Percentiles rank a stretch among this genome's conserved stretches.
Evolutionary conservation across 805 yeast species (phyloP).

Genomic region (Tetrapisispora namnaoensis): DNA sequence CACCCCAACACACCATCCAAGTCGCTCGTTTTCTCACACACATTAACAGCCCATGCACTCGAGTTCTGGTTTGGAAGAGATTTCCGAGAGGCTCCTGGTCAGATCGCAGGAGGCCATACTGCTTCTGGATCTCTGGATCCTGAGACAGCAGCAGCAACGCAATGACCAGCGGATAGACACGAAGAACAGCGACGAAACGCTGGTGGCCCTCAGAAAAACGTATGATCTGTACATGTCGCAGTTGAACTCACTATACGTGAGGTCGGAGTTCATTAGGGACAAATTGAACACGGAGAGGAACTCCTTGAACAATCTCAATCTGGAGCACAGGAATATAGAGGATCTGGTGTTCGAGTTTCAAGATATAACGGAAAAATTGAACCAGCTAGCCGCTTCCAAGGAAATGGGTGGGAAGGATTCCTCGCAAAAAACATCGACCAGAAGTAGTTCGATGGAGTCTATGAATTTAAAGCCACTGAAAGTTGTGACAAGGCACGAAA

Average conservation of each 20-base stretch:
- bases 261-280: slow-evolving; percentile 18
- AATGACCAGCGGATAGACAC: neutral
- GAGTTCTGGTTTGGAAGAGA: slow-evolving; percentile 9
- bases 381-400: slow-evolving; percentile 14
- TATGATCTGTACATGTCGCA: slow-evolving; percentile 21
- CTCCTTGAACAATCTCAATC: neutral
- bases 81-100: slow-evolving; percentile 18
- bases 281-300: slow-evolving; percentile 7
- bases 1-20: too few species aligned
- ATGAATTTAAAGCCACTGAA: slow-evolving; percentile 22
- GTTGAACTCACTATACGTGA: slow-evolving; percentile 19
- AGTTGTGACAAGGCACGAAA: slow-evolving; percentile 14
- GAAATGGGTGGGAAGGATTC: slow-evolving; percentile 2
- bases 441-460: slow-evolving; percentile 9
- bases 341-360: slow-evolving; percentile 21
- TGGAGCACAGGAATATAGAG: slow-evolving; percentile 12
- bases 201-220: slow-evolving; percentile 6
- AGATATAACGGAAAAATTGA: slow-evolving; percentile 17
- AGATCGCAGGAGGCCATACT: slow-evolving; percentile 25
- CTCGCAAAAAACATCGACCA: slow-evolving; percentile 4
- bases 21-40: neutral
- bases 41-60: neutral
- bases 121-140: slow-evolving; percentile 24
- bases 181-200: neutral
- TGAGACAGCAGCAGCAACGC: slow-evolving; percentile 12